Base-by-base conservation (phyloP, 805 yeast genomes). In the Candida tallmaniae region DNA sequence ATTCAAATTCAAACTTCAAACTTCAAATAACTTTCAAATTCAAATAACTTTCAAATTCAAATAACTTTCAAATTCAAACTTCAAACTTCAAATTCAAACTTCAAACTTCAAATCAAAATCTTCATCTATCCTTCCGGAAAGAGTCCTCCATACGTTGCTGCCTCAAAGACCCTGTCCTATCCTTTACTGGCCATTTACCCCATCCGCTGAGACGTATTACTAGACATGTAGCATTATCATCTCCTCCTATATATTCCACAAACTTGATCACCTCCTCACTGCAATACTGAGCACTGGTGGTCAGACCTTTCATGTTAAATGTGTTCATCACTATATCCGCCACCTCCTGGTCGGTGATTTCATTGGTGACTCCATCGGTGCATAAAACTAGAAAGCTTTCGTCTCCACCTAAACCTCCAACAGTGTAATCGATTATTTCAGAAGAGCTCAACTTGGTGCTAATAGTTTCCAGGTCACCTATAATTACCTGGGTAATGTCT, bases 201-300 rank as follows among this genome's bases (percentile, higher is more conserved):
- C 98, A 93, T 7, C 96, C 96, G 23, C 74, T 70, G 36, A 93
- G 63, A 39, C 94, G 66, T 8, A 90, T 58, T 4, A 93, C 84
- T 42, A 83, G 51, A 54, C 96, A 87, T 2, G 97, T 87, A n/a
- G 97, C 95, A 59, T 93, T 93, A 56, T 93, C 98, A 49, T 85
- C 88, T 2, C 95, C 93, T 10, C 95, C 95, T 6, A 89, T 73
- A 27, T 84, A 84, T 52, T 83, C 88, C 8, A 88, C 82, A 54
- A 80, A 93, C 47, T 79, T 73, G 9, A 90, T 76, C 13, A 93
- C 83, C 53, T 89, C 97, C 40, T 76, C 78, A 0, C 97, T 89
- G 23, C 94, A 85, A 29, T 65, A 73, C 48, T 85, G 95, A 1
- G 97, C 96, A 0, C 88, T 76, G 4, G 95, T 95, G 19, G 70